Base-by-base conservation (phyloP, 306 rosid genomes). In the Hippophae rhamnoides region DNA sequence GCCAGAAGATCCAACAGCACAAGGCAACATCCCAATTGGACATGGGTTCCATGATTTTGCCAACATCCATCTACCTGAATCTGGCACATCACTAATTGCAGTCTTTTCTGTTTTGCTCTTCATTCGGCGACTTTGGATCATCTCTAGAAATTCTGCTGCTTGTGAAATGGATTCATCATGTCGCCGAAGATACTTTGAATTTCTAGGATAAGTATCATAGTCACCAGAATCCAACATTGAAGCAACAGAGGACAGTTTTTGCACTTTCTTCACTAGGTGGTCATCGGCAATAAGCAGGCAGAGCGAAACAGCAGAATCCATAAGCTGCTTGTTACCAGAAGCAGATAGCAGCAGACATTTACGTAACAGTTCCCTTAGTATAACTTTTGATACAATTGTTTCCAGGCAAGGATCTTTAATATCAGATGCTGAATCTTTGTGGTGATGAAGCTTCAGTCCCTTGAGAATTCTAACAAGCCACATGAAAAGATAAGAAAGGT, bases 21-120 rank as follows among this genome's bases (percentile, higher is more conserved):
- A 83, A 41, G 97, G 95, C 79, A 93, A 72, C 97, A 80, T 86
- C 66, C 99, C 99, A 25, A 93, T 80, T 3, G 97, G 99, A 71
- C 99, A 93, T 1, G 82, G 84, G 59, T 78, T 88, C 99, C 99
- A 88, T 41, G 87, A 79, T 54, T 72, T 79, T 58, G 93, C 71
- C 51, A 75, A 54, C 43, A 76, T 60, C 99, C 99, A 93, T 62
- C 69, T 70, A 52, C 46, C 71, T 26, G 85, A 56, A 46, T 47
- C 66, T 69, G 50, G 52, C 2, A 42, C 53, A 45, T 71, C 75
- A n/a, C 64, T 61, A 52, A 76, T 71, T n/a, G 64, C 44, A 44
- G 71, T 43, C 31, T 27, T 54, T 23, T 57, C 48, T 41, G 18
- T 62, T 65, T 77, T 71, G 40, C 62, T 72, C 72, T 73, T 84